These are phyloP conservation scores for Pseudocercospora eumusae DNA, from an alignment of 2,329 filamentous ascomycete species.

Conservation along the genomic window DNA sequence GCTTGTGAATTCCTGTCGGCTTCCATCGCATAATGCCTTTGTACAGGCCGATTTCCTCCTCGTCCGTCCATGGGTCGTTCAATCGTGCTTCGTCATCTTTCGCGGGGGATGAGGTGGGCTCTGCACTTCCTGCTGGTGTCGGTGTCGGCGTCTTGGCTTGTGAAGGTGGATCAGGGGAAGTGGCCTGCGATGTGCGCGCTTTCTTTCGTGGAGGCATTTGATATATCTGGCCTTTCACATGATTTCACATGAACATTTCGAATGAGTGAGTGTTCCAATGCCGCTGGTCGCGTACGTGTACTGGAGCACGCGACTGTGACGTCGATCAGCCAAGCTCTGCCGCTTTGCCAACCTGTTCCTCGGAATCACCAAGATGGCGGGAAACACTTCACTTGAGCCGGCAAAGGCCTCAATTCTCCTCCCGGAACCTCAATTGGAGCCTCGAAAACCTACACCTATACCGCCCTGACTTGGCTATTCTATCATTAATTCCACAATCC, in stretches of 20 bases:
- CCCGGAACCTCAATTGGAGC: not conserved
- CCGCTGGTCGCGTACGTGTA: not conserved
- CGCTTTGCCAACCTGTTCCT: conserved; percentile 9
- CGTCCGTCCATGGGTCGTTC: conserved; percentile 86
- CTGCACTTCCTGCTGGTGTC: conserved; percentile 19
- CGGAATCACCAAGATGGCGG: conserved; percentile 2
- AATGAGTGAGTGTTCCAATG: not conserved
- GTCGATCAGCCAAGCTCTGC: conserved; percentile 1
- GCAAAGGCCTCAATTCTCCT: not conserved
- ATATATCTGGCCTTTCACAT: not conserved
- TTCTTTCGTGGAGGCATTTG: conserved; percentile 72
- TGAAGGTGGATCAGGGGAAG: conserved; percentile 55
- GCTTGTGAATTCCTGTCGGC: conserved; percentile 93
- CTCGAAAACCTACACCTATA: not conserved
- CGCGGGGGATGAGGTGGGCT: conserved; percentile 42
- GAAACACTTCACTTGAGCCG: not conserved
- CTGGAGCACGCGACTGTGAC: conserved; percentile 1
- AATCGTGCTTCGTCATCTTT: conserved; percentile 51
- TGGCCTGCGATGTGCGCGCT: conserved; percentile 56
- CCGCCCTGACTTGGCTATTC: not conserved
- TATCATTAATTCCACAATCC: not conserved
- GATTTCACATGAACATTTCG: not conserved
- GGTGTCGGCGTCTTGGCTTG: conserved; percentile 47
- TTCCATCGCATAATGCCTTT: conserved; percentile 95
- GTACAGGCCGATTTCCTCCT: conserved; percentile 89